A percentile compares a stretch with the other conserved stretches of the same genome.
phyloP scores from a whole-genome alignment of 805 yeast genomes.

The Tetrapisispora taiwanensis region DNA sequence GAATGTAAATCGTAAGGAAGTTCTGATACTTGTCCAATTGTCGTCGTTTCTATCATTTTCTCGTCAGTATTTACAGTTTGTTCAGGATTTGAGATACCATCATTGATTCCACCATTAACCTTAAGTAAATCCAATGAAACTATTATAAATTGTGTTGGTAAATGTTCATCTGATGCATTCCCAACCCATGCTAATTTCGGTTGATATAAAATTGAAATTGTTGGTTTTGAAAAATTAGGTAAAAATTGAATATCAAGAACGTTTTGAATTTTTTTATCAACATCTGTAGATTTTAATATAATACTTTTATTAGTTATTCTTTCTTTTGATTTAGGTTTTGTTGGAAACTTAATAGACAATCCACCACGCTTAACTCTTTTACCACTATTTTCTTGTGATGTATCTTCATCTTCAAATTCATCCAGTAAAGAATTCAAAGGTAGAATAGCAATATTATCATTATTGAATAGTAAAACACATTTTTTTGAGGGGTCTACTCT shows the following conservation, averaged over 20 bases:
- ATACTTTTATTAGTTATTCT: slow-evolving; percentile 35
- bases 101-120: background rate
- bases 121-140: slow-evolving; percentile 45
- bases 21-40: slow-evolving; percentile 52
- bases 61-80: slow-evolving; percentile 17
- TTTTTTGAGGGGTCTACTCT: slow-evolving; percentile 52
- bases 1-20: slow-evolving; percentile 68
- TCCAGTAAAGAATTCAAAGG: slow-evolving; percentile 40
- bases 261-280: slow-evolving; percentile 48
- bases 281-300: slow-evolving; percentile 43
- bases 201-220: slow-evolving; percentile 56
- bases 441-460: slow-evolving; percentile 60
- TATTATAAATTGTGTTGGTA: slow-evolving; percentile 18
- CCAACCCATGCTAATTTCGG: slow-evolving; percentile 73
- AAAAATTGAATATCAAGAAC: slow-evolving; percentile 66
- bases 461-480: slow-evolving; percentile 49
- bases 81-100: slow-evolving; percentile 6
- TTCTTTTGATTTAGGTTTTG: slow-evolving; percentile 4
- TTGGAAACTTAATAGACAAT: background rate
- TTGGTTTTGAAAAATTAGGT: slow-evolving; percentile 70
- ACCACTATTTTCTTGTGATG: slow-evolving; percentile 22
- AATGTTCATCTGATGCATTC: slow-evolving; percentile 12
- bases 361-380: slow-evolving; percentile 8
- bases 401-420: slow-evolving; percentile 29
- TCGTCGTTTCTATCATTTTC: slow-evolving; percentile 29